Base-by-base conservation (phyloP, 179 eudicot species). In the Beta lomatogona region DNA sequence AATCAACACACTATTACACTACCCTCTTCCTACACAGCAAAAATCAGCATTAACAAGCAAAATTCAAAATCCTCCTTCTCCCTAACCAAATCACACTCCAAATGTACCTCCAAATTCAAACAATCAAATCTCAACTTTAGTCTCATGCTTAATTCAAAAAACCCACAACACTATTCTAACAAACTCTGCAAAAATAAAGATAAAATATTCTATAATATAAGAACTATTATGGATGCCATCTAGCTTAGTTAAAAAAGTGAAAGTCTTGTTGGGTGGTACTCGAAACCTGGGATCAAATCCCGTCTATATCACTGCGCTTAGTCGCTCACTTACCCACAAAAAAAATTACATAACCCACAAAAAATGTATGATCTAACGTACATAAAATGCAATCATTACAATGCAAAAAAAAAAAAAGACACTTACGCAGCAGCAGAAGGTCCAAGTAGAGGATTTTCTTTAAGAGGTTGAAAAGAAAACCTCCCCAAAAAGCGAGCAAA, bases 391-490 rank as follows among this genome's bases (percentile, higher is more conserved):
- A 9, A 70, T 11, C 6, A 16, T 14, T 14, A 36, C 41, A 36
- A 45, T 7, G 19, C 64, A 22, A 45, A 18, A 9, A 18, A 9
- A 36, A 1, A 19, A 48, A 16, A 44, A 19, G 25, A 76, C 16
- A 54, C 84, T 76, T 87, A 89, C 92, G 92, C 83, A 59, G 77
- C 14, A 46, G 92, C 84, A 2, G 90, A 88, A 15, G 92, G 92
- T 2, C 92, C 92, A 68, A 88, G 79, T 21, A 89, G 88, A 53
- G 90, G 92, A 73, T 89, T 89, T 66, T 89, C 92, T 73, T 80
- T 83, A 48, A 87, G 68, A 76, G 92, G 92, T 60, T 89, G 90
- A 72, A 89, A 89, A 68, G 90, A 86, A 59, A 88, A 73, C 66
- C 92, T 66, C 9, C 89, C 92, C 76, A 88, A 81, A 83, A 83